Evolutionary conservation across 2,329 filamentous ascomycete species (phyloP), one percentile per base, ranked within the genome.

Genomic region (Neofusicoccum ribis): DNA sequence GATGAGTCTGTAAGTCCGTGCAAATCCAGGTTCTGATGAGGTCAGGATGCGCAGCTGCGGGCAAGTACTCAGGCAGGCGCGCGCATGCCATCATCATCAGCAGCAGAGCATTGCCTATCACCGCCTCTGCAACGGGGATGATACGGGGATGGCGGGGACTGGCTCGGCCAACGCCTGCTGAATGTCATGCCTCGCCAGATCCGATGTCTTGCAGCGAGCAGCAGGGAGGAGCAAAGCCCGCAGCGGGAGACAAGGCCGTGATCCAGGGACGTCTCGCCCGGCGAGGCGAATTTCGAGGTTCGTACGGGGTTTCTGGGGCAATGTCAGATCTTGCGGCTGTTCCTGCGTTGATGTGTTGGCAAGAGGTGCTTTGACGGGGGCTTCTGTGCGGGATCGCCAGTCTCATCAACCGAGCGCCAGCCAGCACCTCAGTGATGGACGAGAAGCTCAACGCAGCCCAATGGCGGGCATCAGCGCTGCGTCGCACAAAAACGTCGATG

Each of bases 401-500:
- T 60, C 56, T 60, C 56, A 60, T 60, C 41, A 60, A 23, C 56
- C 56, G 56, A 60, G 56, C 54, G 23, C 23, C 39, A 41, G 23
- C 27, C 37, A 20, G 15, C 39, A 37, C 41, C 39, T 47, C n/a
- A 43, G 23, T 41, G 23, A 60, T n/a, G 39, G 44, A 44, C 54
- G 31, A 37, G 56, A 60, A 31, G 27, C 43, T 60, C 56, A 60
- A 60, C 31, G 41, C 23, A 47, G 56, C 23, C 39, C 43, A 59
- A 59, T 59, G 41, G 41, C 27, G 12, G 12, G 15, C 12, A 14
- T 27, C 20, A 51, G 49, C 31, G 27, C 37, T 17, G 23, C 41
- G 39, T 63, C 39, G 41, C 61, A 63, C 61, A 63, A 54, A 52
- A 63, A 63, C 61, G 61, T 43, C 61, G 49, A 20, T 46, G 49